A percentile compares a stretch with the other conserved stretches of the same genome.
phyloP scores from a whole-genome alignment of 768 basidiomycete genomes.

The Panellus pusillus region DNA sequence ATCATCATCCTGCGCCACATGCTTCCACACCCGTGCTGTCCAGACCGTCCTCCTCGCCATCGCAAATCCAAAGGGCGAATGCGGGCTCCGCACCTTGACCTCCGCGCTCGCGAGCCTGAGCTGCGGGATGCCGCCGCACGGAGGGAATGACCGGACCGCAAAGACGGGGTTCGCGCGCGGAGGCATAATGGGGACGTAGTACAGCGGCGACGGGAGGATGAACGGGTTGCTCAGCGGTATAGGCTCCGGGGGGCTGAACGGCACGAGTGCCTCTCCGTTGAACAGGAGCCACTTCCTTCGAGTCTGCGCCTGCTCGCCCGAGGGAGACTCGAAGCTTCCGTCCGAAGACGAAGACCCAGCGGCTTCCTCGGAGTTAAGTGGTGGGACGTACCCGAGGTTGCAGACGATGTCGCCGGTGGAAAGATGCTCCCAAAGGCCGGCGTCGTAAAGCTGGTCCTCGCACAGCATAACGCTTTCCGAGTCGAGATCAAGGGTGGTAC shows the following conservation, averaged over 20 bases:
- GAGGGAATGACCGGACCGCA: conserved; percentile 35
- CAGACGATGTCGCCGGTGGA: conserved; percentile 77
- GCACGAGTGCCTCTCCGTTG: conserved; percentile 60
- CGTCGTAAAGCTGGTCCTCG: conserved; percentile 65
- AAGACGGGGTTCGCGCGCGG: conserved; percentile 38
- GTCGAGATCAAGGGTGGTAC: conserved; percentile 42
- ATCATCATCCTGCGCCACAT: conserved; percentile 31
- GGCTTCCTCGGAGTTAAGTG: conserved; percentile 32
- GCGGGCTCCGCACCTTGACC: conserved; percentile 56
- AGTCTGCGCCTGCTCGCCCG: conserved; percentile 16
- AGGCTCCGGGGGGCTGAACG: conserved; percentile 58
- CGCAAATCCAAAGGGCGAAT: conserved; percentile 59
- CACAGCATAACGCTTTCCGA: conserved; percentile 52
- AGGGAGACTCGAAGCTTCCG: conserved; percentile 22
- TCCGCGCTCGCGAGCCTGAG: conserved; percentile 47
- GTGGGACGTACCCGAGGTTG: conserved; percentile 77
- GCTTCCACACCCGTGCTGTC: conserved; percentile 53
- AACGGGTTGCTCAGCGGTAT: conserved; percentile 58
- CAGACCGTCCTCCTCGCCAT: conserved; percentile 64
- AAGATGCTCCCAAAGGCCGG: conserved; percentile 73
- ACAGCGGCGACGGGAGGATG: conserved; percentile 71
- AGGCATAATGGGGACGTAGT: conserved; percentile 68
- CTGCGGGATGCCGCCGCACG: conserved; percentile 43
- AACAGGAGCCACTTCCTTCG: conserved; percentile 69
- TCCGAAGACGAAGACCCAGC: conserved; percentile 24